phyloP scores from a whole-genome alignment of 768 basidiomycete genomes.

The Cystobasidium onofrii region DNA sequence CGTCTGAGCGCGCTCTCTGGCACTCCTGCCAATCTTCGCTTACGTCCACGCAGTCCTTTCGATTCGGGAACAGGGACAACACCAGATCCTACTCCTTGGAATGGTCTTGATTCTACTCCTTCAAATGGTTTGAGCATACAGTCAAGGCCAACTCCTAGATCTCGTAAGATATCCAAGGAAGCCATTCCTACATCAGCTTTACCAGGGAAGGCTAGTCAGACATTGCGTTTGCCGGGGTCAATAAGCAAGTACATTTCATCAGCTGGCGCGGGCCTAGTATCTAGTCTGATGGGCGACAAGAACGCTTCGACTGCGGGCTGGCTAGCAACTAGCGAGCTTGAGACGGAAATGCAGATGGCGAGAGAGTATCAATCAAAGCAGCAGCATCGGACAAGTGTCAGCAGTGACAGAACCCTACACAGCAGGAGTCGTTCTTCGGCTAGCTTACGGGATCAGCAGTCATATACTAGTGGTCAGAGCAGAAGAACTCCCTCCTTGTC shows the following conservation, averaged over 20 bases:
- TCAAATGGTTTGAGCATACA: not conserved
- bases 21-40: not conserved
- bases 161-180: not conserved
- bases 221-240: not conserved
- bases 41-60: conserved; percentile 20
- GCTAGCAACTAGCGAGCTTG: conserved; percentile 1
- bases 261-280: conserved; percentile 12
- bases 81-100: not conserved
- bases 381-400: not conserved
- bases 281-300: not conserved
- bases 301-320: not conserved
- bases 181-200: conserved; percentile 2
- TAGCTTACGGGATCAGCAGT: not conserved
- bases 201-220: not conserved
- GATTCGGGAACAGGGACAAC: not conserved
- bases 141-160: not conserved
- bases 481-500: not conserved
- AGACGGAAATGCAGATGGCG: conserved; percentile 25
- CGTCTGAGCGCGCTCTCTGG: not conserved
- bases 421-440: not conserved
- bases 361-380: not conserved
- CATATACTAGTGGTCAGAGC: not conserved
- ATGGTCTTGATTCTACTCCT: not conserved
- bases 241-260: not conserved
- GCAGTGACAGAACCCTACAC: not conserved